Percentiles rank a stretch among this genome's conserved stretches.
Conservation (phyloP, 495 filamentous ascomycete genomes). For the Penicillium simplicissimum region DNA sequence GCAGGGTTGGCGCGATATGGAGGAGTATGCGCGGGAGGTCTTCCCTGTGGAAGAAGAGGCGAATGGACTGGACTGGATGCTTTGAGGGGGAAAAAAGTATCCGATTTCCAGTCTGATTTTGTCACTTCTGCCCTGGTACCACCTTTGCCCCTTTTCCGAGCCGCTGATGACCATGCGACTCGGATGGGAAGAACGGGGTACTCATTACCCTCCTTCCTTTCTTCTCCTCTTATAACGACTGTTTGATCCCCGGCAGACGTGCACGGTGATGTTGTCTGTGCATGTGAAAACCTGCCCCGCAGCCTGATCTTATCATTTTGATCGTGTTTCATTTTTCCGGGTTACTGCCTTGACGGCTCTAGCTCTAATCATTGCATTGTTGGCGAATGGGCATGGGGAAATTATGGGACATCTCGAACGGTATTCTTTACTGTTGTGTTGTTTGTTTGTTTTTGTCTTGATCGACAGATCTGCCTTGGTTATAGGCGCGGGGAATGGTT, state of each 20-base stretch:
- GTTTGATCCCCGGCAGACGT: slow-evolving; percentile 26
- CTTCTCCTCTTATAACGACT: slow-evolving; percentile 9
- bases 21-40: slow-evolving; percentile 94
- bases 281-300: slow-evolving; percentile 26
- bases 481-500: neutral
- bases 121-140: slow-evolving; percentile 9
- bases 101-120: neutral
- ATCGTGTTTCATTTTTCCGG: neutral
- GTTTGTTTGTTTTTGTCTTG: neutral
- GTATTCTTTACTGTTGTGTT: slow-evolving; percentile 11
- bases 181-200: no score
- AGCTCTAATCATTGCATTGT: slow-evolving; percentile 18
- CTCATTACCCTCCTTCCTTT: neutral
- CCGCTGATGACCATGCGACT: neutral
- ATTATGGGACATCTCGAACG: slow-evolving; percentile 28
- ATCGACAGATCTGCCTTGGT: neutral
- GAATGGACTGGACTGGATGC: slow-evolving; percentile 93
- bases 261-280: slow-evolving; percentile 37
- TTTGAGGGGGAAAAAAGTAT: slow-evolving; percentile 30
- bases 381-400: slow-evolving; percentile 39
- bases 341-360: slow-evolving; percentile 7
- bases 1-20: slow-evolving; percentile 87
- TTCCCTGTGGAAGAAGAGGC: slow-evolving; percentile 93
- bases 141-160: slow-evolving; percentile 5
- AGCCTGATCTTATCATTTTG: slow-evolving; percentile 16